Percentiles rank a stretch among this genome's conserved stretches.
phyloP scores from a whole-genome alignment of 352 stramenopile species.

The Phytopythium litorale region DNA sequence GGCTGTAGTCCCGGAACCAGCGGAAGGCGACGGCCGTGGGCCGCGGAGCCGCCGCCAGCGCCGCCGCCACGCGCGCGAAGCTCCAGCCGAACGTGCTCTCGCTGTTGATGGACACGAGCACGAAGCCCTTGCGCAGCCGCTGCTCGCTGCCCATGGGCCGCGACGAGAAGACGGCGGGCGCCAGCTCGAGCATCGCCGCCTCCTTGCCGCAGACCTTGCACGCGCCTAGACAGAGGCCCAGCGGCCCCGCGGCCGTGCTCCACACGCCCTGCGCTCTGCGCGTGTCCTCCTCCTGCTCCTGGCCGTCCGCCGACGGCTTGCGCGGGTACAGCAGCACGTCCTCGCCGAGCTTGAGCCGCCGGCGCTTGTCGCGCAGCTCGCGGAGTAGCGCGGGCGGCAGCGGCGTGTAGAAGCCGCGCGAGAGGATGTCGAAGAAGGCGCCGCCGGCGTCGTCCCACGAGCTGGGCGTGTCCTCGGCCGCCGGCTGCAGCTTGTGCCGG shows the following conservation, averaged over 20 bases:
- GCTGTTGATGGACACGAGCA: slow-evolving; percentile 74
- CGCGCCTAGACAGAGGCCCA: slow-evolving; percentile 48
- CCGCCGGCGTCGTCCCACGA: slow-evolving; percentile 72
- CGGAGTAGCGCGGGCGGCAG: slow-evolving; percentile 38
- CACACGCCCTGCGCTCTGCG: slow-evolving; percentile 59
- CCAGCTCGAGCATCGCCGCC: slow-evolving; percentile 63
- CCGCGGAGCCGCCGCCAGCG: slow-evolving; percentile 48
- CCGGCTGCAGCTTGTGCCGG: slow-evolving; percentile 37
- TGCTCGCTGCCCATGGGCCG: slow-evolving; percentile 45
- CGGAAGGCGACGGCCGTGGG: slow-evolving; percentile 74
- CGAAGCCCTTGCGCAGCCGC: slow-evolving; percentile 62
- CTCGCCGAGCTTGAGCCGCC: slow-evolving; percentile 13
- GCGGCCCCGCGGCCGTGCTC: slow-evolving; percentile 52
- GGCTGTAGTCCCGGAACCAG: slow-evolving; percentile 79
- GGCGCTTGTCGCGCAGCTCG: slow-evolving; percentile 33
- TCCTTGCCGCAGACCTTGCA: slow-evolving; percentile 63
- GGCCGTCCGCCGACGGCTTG: slow-evolving; percentile 9
- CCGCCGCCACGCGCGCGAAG: slow-evolving; percentile 50
- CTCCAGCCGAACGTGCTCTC: slow-evolving; percentile 65
- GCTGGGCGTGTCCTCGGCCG: slow-evolving; percentile 15
- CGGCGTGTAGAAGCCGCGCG: slow-evolving; percentile 62
- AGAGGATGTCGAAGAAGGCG: slow-evolving; percentile 55
- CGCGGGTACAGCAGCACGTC: slow-evolving; percentile 8
- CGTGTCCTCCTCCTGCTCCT: slow-evolving; percentile 25
- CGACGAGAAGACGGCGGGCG: slow-evolving; percentile 60